phyloP scores from a whole-genome alignment of 2,329 filamentous ascomycete genomes.

The Elsinoe ampelina region DNA sequence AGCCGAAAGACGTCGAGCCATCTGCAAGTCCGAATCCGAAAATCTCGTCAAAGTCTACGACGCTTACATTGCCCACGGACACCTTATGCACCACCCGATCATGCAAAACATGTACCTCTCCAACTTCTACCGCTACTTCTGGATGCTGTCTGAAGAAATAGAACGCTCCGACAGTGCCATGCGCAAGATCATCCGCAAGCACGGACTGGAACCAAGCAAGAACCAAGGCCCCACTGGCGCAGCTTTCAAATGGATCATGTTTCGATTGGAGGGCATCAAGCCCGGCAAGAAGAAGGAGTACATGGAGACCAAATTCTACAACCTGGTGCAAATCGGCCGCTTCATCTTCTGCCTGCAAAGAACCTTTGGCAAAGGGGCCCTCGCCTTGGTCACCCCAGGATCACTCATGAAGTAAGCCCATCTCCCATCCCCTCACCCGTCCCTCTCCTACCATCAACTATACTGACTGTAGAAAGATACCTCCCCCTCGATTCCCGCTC shows the following conservation, averaged over 20 bases:
- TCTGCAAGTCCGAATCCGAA: conserved; percentile 1
- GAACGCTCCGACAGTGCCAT: conserved; percentile 1
- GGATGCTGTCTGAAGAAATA: conserved; percentile 8
- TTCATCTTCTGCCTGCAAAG: conserved; percentile 1
- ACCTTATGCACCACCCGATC: conserved; percentile 7
- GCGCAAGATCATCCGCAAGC: background rate
- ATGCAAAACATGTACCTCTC: conserved; percentile 8
- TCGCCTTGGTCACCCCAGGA: background rate
- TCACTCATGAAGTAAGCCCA: conserved; percentile 2
- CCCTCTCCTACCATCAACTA: no score
- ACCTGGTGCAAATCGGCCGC: conserved; percentile 1
- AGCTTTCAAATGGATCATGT: conserved; percentile 6
- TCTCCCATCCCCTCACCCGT: background rate
- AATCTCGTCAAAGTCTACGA: conserved; percentile 9
- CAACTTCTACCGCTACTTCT: conserved; percentile 10
- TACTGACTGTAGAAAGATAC: background rate
- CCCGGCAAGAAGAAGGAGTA: background rate
- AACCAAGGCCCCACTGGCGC: conserved; percentile 6
- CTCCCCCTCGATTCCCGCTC: conserved; percentile 1
- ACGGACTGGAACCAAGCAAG: background rate
- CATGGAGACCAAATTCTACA: background rate
- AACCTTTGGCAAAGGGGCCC: background rate
- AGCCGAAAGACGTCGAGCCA: background rate
- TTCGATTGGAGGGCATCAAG: background rate
- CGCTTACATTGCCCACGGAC: background rate